These are phyloP conservation scores for Athelia psychrophila DNA, from an alignment of 1,284 basidiomycete species.

Conservation along the genomic window DNA sequence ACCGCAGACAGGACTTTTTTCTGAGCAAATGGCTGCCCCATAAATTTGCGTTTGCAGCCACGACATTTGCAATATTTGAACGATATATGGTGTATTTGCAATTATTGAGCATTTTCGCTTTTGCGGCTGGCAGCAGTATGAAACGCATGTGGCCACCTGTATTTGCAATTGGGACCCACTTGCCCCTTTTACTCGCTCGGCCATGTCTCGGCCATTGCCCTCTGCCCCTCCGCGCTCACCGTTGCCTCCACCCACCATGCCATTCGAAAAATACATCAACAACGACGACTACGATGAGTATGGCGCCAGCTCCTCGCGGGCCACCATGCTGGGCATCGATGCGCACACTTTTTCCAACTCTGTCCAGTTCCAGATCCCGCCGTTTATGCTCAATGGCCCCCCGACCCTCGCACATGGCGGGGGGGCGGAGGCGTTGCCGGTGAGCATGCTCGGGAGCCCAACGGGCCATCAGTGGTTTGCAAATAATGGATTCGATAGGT, in stretches of 20 bases:
- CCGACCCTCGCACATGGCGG: conserved; percentile 66
- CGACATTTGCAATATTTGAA: too few species aligned
- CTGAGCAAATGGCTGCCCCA: too few species aligned
- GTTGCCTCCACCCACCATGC: neutral
- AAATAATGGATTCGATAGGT: conserved; percentile 38
- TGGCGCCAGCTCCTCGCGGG: neutral
- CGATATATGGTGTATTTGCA: too few species aligned
- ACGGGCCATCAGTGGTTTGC: conserved; percentile 42
- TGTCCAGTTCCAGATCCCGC: conserved; percentile 61
- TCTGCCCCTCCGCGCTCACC: too few species aligned
- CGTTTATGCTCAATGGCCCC: conserved; percentile 53
- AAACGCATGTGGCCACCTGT: too few species aligned
- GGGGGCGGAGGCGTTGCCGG: conserved; percentile 64
- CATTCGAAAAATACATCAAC: conserved; percentile 1
- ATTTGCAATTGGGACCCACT: too few species aligned
- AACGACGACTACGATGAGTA: neutral
- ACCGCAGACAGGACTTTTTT: too few species aligned
- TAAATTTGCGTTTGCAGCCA: too few species aligned
- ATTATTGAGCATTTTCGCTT: too few species aligned
- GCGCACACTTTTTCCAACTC: conserved; percentile 18
- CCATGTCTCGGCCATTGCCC: too few species aligned
- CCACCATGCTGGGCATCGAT: neutral
- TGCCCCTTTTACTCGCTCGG: too few species aligned
- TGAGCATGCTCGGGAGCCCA: conserved; percentile 35
- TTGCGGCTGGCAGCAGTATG: too few species aligned